Evolutionary conservation across 2,329 filamentous ascomycete genomes (phyloP).

Genomic region (Mollisiaceae sp.): DNA sequence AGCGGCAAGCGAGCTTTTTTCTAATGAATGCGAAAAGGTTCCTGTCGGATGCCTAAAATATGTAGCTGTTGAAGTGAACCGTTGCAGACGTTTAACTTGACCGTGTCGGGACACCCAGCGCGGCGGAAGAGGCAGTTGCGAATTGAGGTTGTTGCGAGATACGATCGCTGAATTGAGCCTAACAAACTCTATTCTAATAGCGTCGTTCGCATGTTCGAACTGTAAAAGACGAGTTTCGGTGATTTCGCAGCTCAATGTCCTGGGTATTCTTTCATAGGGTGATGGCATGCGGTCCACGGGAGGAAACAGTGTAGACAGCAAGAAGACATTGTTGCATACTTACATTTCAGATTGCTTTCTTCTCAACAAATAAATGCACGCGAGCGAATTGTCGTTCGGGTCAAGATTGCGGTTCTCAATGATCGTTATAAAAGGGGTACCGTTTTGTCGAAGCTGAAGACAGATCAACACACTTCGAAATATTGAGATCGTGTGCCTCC

Average conservation of each 20-base stretch:
- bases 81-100: not conserved
- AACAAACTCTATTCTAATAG: not conserved
- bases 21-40: not conserved
- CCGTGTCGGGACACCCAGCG: not conserved
- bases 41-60: conserved; percentile 4
- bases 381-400: not conserved
- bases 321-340: conserved; percentile 2
- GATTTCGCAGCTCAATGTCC: not conserved
- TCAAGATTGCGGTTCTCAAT: conserved; percentile 1
- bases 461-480: conserved; percentile 10
- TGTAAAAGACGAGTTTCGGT: not conserved
- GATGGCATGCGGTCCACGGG: conserved; percentile 7
- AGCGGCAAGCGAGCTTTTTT: not conserved
- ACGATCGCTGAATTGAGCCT: not conserved
- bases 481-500: conserved; percentile 2
- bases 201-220: not conserved
- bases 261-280: not conserved
- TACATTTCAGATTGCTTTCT: not conserved
- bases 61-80: not conserved
- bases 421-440: not conserved
- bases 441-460: conserved; percentile 3
- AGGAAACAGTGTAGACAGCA: conserved; percentile 2
- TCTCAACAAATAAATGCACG: not conserved
- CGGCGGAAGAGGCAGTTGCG: not conserved
- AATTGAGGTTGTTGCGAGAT: not conserved